Conservation (phyloP, 2,329 filamentous ascomycete genomes). For the Alternaria alternata region DNA sequence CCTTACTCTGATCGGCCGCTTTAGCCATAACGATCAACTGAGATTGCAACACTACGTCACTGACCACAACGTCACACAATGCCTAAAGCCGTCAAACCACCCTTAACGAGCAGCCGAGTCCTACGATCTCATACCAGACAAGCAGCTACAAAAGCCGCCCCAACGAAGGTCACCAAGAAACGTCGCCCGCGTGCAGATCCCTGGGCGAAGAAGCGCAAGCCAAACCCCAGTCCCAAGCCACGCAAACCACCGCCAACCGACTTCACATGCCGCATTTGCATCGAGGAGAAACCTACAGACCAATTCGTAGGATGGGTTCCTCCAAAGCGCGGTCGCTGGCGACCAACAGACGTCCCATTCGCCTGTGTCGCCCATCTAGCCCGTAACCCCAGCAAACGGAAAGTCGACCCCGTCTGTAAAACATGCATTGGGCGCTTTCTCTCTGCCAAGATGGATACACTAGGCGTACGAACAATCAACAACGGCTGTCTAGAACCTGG, state of each 20-base stretch:
- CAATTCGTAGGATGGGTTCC: slow-evolving; percentile 32
- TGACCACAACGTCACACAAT: background rate
- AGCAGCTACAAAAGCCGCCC: background rate
- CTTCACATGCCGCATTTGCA: slow-evolving; percentile 38
- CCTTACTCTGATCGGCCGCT: background rate
- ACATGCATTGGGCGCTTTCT: slow-evolving; percentile 34
- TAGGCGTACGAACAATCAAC: slow-evolving; percentile 29
- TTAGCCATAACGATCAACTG: background rate
- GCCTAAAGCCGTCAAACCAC: background rate
- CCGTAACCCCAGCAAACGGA: slow-evolving; percentile 28
- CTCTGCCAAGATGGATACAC: slow-evolving; percentile 30
- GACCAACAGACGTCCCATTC: slow-evolving; percentile 20
- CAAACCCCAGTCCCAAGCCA: slow-evolving; percentile 16
- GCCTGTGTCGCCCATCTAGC: slow-evolving; percentile 35
- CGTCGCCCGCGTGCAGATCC: slow-evolving; percentile 26
- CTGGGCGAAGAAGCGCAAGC: slow-evolving; percentile 34
- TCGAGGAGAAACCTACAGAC: slow-evolving; percentile 22
- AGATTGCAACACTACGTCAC: background rate
- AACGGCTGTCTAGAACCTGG: slow-evolving; percentile 35
- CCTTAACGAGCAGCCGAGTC: slow-evolving; percentile 5
- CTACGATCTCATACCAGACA: slow-evolving; percentile 26
- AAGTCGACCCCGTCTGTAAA: slow-evolving; percentile 38
- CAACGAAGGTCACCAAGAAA: slow-evolving; percentile 8
- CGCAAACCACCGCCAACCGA: slow-evolving; percentile 25
- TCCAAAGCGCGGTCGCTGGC: slow-evolving; percentile 4